phyloP scores from a whole-genome alignment of 352 stramenopile genomes.

The Pythium insidiosum region DNA sequence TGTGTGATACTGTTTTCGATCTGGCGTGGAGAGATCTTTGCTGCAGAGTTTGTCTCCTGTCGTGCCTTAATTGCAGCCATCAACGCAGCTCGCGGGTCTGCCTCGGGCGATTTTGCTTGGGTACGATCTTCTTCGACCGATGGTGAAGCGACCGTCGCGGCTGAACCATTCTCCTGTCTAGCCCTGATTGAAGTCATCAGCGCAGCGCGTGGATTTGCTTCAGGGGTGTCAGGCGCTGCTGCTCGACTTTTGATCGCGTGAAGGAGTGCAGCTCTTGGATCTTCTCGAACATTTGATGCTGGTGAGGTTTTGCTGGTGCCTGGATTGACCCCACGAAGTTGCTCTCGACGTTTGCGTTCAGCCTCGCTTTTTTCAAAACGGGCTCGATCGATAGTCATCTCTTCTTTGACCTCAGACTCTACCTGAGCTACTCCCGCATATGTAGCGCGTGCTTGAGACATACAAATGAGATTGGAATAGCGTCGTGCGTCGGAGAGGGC shows the following conservation, averaged over 20 bases:
- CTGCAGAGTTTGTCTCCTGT: too few relatives aligned
- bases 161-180: neutral
- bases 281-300: too few relatives aligned
- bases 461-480: conserved; percentile 62
- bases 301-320: neutral
- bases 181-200: too few relatives aligned
- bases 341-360: neutral
- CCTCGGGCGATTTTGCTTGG: too few relatives aligned
- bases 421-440: conserved; percentile 45
- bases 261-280: neutral
- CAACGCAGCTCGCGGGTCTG: too few relatives aligned
- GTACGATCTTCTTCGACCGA: neutral
- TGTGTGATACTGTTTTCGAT: too few relatives aligned
- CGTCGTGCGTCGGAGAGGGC: conserved; percentile 44
- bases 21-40: too few relatives aligned
- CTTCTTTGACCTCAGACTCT: conserved; percentile 63
- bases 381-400: conserved; percentile 48
- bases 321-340: neutral
- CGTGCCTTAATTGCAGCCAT: too few relatives aligned
- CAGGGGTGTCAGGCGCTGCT: neutral
- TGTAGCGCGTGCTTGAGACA: conserved; percentile 38
- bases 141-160: neutral
- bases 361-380: conserved; percentile 41
- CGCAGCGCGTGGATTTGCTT: conserved; percentile 3
- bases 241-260: neutral